Percentiles rank a stretch among this genome's conserved stretches.
Conservation (phyloP, 345 rosid species). For the Syzygium oleosum region DNA sequence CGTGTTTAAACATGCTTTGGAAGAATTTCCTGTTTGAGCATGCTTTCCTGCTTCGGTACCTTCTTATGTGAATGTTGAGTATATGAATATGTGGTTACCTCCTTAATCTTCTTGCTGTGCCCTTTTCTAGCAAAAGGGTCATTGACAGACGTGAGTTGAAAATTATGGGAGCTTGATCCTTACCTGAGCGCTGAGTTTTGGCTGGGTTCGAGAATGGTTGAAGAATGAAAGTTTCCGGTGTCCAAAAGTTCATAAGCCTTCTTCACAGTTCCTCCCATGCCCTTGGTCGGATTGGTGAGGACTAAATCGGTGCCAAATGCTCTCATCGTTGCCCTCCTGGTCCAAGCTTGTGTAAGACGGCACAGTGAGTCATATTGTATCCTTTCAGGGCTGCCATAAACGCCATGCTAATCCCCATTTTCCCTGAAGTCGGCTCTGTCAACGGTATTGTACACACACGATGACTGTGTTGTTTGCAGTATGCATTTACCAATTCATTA, state of each 20-base stretch:
- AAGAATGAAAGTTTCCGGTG: constrained; percentile 65
- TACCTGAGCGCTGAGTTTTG: constrained; percentile 47
- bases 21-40: neutral
- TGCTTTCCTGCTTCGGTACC: neutral
- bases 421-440: constrained; percentile 94
- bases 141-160: neutral
- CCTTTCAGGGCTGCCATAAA: constrained; percentile 87
- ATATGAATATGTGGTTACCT: neutral
- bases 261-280: constrained; percentile 88
- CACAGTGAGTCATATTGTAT: constrained; percentile 72
- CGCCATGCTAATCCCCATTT: constrained; percentile 94
- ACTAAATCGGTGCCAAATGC: constrained; percentile 87
- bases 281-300: constrained; percentile 81
- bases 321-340: constrained; percentile 81
- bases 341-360: constrained; percentile 91
- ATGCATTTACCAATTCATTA: too few relatives aligned
- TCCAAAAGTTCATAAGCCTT: constrained; percentile 78
- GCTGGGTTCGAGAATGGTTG: constrained; percentile 85
- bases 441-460: too few relatives aligned
- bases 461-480: too few relatives aligned
- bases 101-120: neutral
- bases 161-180: neutral
- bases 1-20: neutral
- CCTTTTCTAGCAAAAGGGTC: neutral
- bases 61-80: neutral